Conservation (phyloP, 495 filamentous ascomycete genomes). For the Aspergillus sclerotioniger region DNA sequence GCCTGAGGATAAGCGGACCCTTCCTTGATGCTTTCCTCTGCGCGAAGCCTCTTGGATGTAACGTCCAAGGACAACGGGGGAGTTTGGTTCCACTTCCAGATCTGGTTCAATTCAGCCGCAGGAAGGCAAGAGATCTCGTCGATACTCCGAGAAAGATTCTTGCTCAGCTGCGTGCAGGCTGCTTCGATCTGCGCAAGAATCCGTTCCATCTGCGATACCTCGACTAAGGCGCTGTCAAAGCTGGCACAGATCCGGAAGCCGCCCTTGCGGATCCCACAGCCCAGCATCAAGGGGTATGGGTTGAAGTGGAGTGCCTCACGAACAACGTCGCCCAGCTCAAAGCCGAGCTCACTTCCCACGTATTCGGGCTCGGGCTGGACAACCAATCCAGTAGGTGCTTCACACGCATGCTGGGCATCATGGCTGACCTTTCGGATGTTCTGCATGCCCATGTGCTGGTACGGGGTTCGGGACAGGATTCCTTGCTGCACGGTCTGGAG, state of each 20-base stretch:
- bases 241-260: slow-evolving; percentile 61
- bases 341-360: slow-evolving; percentile 46
- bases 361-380: slow-evolving; percentile 48
- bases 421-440: slow-evolving; percentile 61
- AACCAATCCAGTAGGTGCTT: slow-evolving; percentile 58
- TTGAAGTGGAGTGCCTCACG: slow-evolving; percentile 66
- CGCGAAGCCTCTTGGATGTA: slow-evolving; percentile 26
- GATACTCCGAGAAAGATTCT: slow-evolving; percentile 23
- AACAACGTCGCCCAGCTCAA: slow-evolving; percentile 55
- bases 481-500: slow-evolving; percentile 52
- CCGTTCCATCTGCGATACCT: slow-evolving; percentile 40
- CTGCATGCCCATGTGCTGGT: slow-evolving; percentile 69
- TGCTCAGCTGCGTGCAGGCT: slow-evolving; percentile 29
- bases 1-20: slow-evolving; percentile 30
- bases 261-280: slow-evolving; percentile 53
- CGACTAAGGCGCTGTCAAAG: slow-evolving; percentile 54
- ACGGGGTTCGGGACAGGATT: slow-evolving; percentile 51
- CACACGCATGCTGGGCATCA: slow-evolving; percentile 63
- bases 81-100: slow-evolving; percentile 39
- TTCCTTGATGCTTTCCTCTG: slow-evolving; percentile 24
- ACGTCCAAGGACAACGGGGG: slow-evolving; percentile 29
- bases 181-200: slow-evolving; percentile 43
- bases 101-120: slow-evolving; percentile 32
- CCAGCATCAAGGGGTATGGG: slow-evolving; percentile 64
- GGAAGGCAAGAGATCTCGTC: slow-evolving; percentile 38